A percentile compares a stretch with the other conserved stretches of the same genome.
These are phyloP conservation scores for Rhinocladiella similis DNA, from an alignment of 2,329 filamentous ascomycete species.

Conservation along the genomic window DNA sequence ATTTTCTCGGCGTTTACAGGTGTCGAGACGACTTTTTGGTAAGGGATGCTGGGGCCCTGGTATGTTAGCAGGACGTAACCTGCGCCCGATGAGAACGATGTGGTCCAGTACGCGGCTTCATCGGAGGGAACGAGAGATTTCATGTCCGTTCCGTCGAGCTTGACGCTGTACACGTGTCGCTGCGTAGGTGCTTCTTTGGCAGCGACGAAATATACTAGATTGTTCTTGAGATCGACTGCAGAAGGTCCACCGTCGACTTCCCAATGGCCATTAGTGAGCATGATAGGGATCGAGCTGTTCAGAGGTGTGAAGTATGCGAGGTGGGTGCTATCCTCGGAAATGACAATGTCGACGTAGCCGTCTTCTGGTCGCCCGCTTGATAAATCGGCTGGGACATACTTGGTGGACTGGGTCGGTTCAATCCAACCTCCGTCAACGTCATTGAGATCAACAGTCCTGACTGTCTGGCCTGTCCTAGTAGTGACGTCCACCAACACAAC, in stretches of 20 bases:
- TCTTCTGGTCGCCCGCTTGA: slow-evolving; percentile 73
- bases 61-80: slow-evolving; percentile 85
- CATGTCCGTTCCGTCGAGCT: slow-evolving; percentile 74
- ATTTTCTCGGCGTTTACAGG: slow-evolving; percentile 66
- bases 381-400: slow-evolving; percentile 81
- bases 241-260: slow-evolving; percentile 86
- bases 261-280: slow-evolving; percentile 88
- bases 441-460: slow-evolving; percentile 76
- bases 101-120: slow-evolving; percentile 74
- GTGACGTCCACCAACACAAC: slow-evolving; percentile 81
- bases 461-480: slow-evolving; percentile 70
- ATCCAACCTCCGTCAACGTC: slow-evolving; percentile 96
- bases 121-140: slow-evolving; percentile 71
- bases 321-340: slow-evolving; percentile 85
- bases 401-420: slow-evolving; percentile 84
- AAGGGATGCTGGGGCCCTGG: slow-evolving; percentile 80
- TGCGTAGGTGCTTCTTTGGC: slow-evolving; percentile 87
- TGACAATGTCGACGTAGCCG: slow-evolving; percentile 89
- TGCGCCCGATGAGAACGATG: slow-evolving; percentile 79
- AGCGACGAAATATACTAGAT: slow-evolving; percentile 85
- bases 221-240: slow-evolving; percentile 78
- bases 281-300: slow-evolving; percentile 75
- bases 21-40: slow-evolving; percentile 86
- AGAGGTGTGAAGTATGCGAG: slow-evolving; percentile 90
- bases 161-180: slow-evolving; percentile 87